Base-by-base conservation (phyloP, 306 rosid genomes). In the Adenanthera pavonina region DNA sequence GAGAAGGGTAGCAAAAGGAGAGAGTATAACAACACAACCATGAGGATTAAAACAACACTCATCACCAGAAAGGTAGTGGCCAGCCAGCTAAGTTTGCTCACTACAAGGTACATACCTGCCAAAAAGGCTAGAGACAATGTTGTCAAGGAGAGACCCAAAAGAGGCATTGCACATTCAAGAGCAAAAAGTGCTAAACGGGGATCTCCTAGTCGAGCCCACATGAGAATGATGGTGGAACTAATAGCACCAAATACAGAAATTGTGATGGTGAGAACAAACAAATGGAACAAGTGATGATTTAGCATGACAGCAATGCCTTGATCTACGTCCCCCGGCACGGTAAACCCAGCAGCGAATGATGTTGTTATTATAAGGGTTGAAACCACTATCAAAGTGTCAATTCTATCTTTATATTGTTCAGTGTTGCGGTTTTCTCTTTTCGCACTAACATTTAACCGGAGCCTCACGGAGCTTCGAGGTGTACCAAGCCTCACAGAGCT, bases 291-390 rank as follows among this genome's bases (percentile, higher is more conserved):
- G 36, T 3, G 17, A 11, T 52, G 4, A 0, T 44, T 2, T 2
- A 85, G 15, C 75, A 64, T 47, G 4, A 76, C 5, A 7, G 81
- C 79, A 16, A 3, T 20, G 47, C 85, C 87, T 8, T 61, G 5
- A 0, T 84, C 48, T 0, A 41, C 77, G 30, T 77, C 84, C 10
- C 83, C 67, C 0, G 86, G 78, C 16, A 85, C 40, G 2, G 80
- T 38, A 43, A 88, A 83, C 33, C 84, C 80, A 41, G 87, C 82
- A 5, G 84, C 82, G 33, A 88, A 83, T 19, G 89, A 78, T 3
- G 83, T 74, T 0, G 84, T 81, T 17, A 77, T 36, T 51, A 88
- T 71, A 0, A 88, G 82, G 0, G 84, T 81, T 5, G 89, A 52
- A 41, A 88, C 61, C 53, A 80, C 38, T 11, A 62, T 14, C 0